Evolutionary conservation across 192 early-diverging fungal species (phyloP).

Genomic region (Podila horticola): DNA sequence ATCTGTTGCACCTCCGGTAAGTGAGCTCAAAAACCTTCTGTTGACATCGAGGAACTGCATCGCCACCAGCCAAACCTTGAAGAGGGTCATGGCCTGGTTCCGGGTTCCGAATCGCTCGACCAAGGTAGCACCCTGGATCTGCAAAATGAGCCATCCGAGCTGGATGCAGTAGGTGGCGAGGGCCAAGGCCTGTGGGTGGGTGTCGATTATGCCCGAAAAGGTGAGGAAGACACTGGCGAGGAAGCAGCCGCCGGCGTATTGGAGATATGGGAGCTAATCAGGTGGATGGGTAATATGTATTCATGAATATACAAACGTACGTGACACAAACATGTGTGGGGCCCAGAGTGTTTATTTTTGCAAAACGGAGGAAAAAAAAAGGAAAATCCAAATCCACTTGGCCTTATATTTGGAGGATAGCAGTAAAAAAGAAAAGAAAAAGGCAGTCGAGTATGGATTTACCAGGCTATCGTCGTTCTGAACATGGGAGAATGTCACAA

Average conservation of each 20-base stretch:
- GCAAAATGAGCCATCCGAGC: constrained; percentile 36
- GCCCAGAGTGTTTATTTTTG: no score
- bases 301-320: neutral
- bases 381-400: no score
- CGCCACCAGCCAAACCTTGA: constrained; percentile 31
- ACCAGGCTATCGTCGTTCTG: constrained; percentile 49
- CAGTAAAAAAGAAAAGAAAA: no score
- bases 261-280: constrained; percentile 31
- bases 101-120: constrained; percentile 23
- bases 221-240: constrained; percentile 41
- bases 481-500: constrained; percentile 23
- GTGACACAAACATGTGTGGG: neutral
- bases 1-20: neutral
- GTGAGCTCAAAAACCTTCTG: constrained; percentile 11
- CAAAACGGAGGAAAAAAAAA: no score
- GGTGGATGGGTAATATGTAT: neutral
- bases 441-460: neutral
- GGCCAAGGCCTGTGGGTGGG: constrained; percentile 32
- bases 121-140: constrained; percentile 30
- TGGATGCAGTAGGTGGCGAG: constrained; percentile 37
- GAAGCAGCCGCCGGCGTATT: constrained; percentile 40
- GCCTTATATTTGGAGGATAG: no score
- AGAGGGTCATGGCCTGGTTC: constrained; percentile 12
- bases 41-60: constrained; percentile 39
- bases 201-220: constrained; percentile 42